Evolutionary conservation across 1,139 yeast genomes (phyloP), one percentile per base, ranked within the genome.

Genomic region (Schwanniomyces etchellsii): DNA sequence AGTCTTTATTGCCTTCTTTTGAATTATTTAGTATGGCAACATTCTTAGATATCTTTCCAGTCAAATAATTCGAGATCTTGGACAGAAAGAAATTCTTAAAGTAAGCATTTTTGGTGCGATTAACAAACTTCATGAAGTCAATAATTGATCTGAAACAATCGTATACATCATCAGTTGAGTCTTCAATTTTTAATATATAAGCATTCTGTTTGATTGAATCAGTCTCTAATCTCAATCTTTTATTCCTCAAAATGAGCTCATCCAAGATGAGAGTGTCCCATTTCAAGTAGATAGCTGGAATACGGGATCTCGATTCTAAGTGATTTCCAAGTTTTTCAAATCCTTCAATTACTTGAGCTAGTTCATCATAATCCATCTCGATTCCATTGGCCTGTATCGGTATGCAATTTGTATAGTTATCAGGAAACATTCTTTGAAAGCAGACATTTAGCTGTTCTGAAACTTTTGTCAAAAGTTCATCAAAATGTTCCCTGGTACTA

Each of bases 111-210:
- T 48, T 42, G 15, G 60, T 33, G 9, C 48, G 30, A 35, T 62
- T 58, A 14, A 64, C 48, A 33, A 61, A 64, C 11, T 35, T 37
- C 14, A 63, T 50, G 31, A 64, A 60, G 26, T 43, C 46, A 4
- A 41, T 35, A 7, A 58, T 31, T 0, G 68, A 60, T 15, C 38
- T 31, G 30, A 53, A 47, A 27, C 44, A 46, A 22, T 33, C 21
- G 20, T 28, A 30, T 17, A 24, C 23, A 5, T 32, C 26, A 13
- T 18, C 18, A 20, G 28, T n/a, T 3, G 21, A 23, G 7, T 29
- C 29, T n/a, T 24, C 29, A 11, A 31, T 26, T 10, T 29, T 24
- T 26, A 43, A 27, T 3, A n/a, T 14, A 29, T 24, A 28, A 4
- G 35, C 27, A 3, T 33, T 32, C 5, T 35, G 43, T 13, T 35